Base-by-base conservation (phyloP, 306 rosid genomes). In the Coriaria nepalensis region DNA sequence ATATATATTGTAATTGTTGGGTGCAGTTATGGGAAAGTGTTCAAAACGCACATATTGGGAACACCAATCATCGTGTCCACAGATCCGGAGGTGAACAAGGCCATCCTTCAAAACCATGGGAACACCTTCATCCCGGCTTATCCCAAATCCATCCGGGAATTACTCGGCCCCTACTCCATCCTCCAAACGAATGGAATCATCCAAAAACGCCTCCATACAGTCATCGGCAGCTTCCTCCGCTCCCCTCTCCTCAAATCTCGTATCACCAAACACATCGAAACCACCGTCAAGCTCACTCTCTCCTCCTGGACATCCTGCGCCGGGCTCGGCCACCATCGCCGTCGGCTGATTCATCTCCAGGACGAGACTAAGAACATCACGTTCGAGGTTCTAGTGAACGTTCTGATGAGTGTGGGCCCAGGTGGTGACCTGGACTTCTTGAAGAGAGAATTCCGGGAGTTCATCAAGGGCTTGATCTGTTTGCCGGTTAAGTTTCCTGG, bases 401-500 rank as follows among this genome's bases (percentile, higher is more conserved):
- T 73, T 37, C 56, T 85, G 75, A 73, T 79, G 87, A 82, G 93
- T 65, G 52, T 90, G 45, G 79, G 69, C 59, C 87, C 87, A 0
- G 87, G 96, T 6, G 85, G 79, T 63, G 87, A 85, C 9, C 50
- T 90, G 70, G 66, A 79, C n/a, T 54, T 52, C 13, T 66, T 90
- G 57, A 75, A 69, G 70, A 75, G 50, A 59, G 93, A 90, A 15
- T 90, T 90, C 44, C 75, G 60, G 61, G 87, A 77, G 59, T 90
- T 77, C 74, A 62, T 90, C 56, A 90, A 90, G 68, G 98, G 83
- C 0, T 76, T 90, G 57, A 77, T 82, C 50, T 85, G 98, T 71
- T 43, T 85, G 44, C 98, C 98, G 10, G 37, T 90, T 68, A 85
- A 85, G 68, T 68, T 82, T 33, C 98, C 98, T 0, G 93, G 96